Base-by-base conservation (phyloP, 73 alveolate species). In the Uronychia binucleata region DNA sequence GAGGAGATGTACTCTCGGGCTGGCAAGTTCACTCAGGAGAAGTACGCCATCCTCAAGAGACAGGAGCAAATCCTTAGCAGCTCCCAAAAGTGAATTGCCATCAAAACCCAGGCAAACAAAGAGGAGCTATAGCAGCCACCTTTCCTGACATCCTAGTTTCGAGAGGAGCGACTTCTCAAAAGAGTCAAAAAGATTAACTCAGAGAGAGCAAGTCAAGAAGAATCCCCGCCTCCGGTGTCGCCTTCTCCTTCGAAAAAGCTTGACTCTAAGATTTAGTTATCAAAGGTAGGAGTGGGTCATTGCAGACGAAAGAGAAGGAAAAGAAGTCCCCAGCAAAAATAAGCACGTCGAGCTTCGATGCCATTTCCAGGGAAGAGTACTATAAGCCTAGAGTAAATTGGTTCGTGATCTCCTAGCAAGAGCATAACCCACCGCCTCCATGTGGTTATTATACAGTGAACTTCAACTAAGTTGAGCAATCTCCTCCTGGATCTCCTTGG, bases 1-100 rank as follows among this genome's bases (percentile, higher is more conserved):
- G 67, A 46, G 5, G 67, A 46, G 67, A 88, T 88, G 94, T 60
- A 83, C 28, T 83, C 91, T 1, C 75, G 94, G 59, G 94, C 94
- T 26, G 94, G 94, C 27, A 88, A 88, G 32, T 88, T 77, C 59
- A 88, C 94, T 5, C 83, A 88, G 27, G 88, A 88, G 60, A 88
- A 82, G 33, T 86, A 88, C 77, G 77, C 78, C 80, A 84, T 88
- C 34, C 81, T 88, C 28, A 46, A 88, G 57, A 81, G 57, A 31
- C 82, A 80, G 35, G 94, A 88, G 57, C 91, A 88, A 34, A 83
- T 88, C 0, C 85, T 88, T 1, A n/a, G 88, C 58, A 88, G 91
- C 26, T 59, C 67, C 74, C 32, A 34, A 81, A 58, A 58, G 76
- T 59, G 59, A 58, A 59, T 81, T 30, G 81, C 59, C 31, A 81